Evolutionary conservation across 345 rosid species (phyloP), one percentile per base, ranked within the genome.

Genomic region (Dipteronia sinensis): DNA sequence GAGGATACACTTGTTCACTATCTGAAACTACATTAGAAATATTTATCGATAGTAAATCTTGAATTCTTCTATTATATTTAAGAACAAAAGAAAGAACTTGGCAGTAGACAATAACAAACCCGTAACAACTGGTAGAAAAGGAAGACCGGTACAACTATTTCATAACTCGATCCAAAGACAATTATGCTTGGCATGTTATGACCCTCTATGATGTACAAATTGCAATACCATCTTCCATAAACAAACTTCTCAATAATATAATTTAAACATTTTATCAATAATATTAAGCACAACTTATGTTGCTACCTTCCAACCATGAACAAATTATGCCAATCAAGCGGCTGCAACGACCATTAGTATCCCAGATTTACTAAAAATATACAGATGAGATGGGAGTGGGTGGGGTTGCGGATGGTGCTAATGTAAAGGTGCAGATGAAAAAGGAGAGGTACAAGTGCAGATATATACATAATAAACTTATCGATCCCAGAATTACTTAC

Each of bases 21-120:
- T 90, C 99, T 95, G 92, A 81, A 82, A 76, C 38, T 47, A 70
- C 56, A 59, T 58, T 0, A 65, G 42, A 59, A 83, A 25, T 4
- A 80, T 67, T 25, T 51, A 63, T 55, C 22, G 13, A 77, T 46
- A 49, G 25, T 51, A 51, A 83, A 74, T 23, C 6, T n/a, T 58
- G n/a, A 23, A 55, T 29, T 51, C 8, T 22, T 59, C 10, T 53
- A 59, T n/a, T 20, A 20, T 22, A 59, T n/a, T 59, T 59, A 59
- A 59, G 13, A 59, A 59, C 10, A 6, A 6, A 29, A 75, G 3
- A 62, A 61, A 29, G 53, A 19, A 76, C 47, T 23, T 59, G 67
- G 12, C 67, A 42, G 40, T 17, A 68, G 70, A 42, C 46, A 74
- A 40, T 65, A 16, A 59, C 58, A 29, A 65, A 16, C 25, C 3